These are phyloP conservation scores for Vitis hybrid DNA, from an alignment of 177 flowering plant species.

Conservation along the genomic window DNA sequence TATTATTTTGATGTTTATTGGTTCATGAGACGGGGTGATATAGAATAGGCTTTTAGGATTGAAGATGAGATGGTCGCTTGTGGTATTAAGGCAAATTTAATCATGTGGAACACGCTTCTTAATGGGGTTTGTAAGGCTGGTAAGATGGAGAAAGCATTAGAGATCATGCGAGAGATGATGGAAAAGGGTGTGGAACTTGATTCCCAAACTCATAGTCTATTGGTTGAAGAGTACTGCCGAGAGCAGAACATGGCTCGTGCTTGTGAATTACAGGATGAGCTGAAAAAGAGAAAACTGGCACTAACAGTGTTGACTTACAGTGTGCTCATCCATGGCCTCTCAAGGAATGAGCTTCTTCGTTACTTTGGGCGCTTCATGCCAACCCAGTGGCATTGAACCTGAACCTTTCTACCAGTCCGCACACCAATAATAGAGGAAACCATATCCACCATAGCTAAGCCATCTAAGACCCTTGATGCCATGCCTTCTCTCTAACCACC, in stretches of 20 bases:
- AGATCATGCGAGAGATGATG: conserved; percentile 46
- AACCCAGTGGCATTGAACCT: too few relatives aligned
- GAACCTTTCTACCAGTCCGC: too few relatives aligned
- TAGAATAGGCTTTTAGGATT: conserved; percentile 49
- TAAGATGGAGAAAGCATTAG: conserved; percentile 19
- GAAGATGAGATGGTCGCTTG: conserved; percentile 54
- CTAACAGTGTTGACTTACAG: conserved; percentile 43
- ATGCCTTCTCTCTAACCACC: too few relatives aligned
- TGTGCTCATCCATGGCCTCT: conserved; percentile 55
- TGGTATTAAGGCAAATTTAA: conserved; percentile 39
- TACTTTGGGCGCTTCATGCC: too few relatives aligned
- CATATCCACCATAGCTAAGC: too few relatives aligned
- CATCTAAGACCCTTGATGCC: too few relatives aligned
- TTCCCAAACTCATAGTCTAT: conserved; percentile 36
- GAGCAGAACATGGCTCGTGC: conserved; percentile 22
- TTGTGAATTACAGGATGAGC: conserved; percentile 25
- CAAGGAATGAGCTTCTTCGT: conserved; percentile 29
- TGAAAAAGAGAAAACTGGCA: conserved; percentile 44
- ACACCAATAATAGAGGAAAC: too few relatives aligned
- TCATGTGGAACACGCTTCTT: conserved; percentile 52
- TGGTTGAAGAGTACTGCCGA: conserved; percentile 57
- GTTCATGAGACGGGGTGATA: conserved; percentile 59
- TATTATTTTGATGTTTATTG: conserved; percentile 37
- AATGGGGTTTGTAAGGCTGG: conserved; percentile 55
- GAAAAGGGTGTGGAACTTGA: conserved; percentile 41